A percentile compares a stretch with the other conserved stretches of the same genome.
Evolutionary conservation across 352 stramenopile species (phyloP).

Genomic region (Pythium scleroteichum): DNA sequence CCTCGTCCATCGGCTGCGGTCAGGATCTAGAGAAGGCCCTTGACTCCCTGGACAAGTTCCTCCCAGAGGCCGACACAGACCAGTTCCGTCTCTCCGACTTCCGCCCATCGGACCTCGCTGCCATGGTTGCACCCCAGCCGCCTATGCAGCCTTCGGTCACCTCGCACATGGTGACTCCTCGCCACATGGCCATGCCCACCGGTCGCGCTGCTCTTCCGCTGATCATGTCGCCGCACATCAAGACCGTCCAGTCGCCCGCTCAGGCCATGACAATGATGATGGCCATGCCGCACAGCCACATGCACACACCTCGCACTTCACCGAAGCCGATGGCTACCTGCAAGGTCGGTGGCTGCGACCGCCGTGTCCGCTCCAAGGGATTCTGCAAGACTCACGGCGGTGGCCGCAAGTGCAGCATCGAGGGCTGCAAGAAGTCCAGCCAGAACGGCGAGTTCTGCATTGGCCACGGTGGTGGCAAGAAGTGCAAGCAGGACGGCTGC

Average conservation of each 20-base stretch:
- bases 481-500: constrained; percentile 82
- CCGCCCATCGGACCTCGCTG: constrained; percentile 20
- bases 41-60: constrained; percentile 69
- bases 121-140: constrained; percentile 21
- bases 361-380: constrained; percentile 74
- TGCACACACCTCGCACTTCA: constrained; percentile 34
- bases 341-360: constrained; percentile 60
- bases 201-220: constrained; percentile 39
- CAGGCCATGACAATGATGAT: constrained; percentile 35
- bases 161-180: constrained; percentile 34
- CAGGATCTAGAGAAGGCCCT: constrained; percentile 75
- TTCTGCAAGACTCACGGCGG: constrained; percentile 88
- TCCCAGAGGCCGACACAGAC: constrained; percentile 68
- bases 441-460: constrained; percentile 89
- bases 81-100: constrained; percentile 43
- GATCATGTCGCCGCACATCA: constrained; percentile 39
- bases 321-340: constrained; percentile 64
- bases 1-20: constrained; percentile 29
- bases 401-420: constrained; percentile 80
- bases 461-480: constrained; percentile 83
- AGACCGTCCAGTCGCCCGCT: constrained; percentile 31
- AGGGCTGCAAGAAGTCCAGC: constrained; percentile 85
- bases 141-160: constrained; percentile 21
- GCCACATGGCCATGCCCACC: constrained; percentile 26
- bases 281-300: constrained; percentile 31